Evolutionary conservation across 2,329 filamentous ascomycete species (phyloP), one percentile per base, ranked within the genome.

Genomic region (Graphilbum sp.): DNA sequence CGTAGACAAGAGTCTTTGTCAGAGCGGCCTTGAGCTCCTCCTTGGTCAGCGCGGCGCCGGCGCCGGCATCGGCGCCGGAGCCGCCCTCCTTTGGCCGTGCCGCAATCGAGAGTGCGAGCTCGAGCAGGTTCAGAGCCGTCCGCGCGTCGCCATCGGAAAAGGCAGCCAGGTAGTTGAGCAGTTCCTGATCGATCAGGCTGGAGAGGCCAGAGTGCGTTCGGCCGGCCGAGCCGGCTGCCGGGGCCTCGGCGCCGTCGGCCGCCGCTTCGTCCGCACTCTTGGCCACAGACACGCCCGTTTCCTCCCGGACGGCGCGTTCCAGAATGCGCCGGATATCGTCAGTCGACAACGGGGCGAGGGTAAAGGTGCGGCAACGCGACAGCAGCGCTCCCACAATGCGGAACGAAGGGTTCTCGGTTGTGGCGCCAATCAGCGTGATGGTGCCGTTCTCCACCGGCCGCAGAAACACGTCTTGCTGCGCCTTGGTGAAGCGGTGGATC

Each of bases 381-480:
- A 96, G 66, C 39, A 98, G 65, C 2, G 90, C 88, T 46, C 75
- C 79, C 48, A 90, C 82, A 32, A 98, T 75, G 51, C 92, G 88
- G 64, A 96, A 96, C 4, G 80, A 88, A 0, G 90, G 90, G 47
- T 98, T 98, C 57, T 98, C 90, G 0, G 90, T 98, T 4, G 90
- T 98, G 7, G 90, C 90, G 11, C 87, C 90, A 43, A 96, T 90
- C 23, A 98, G 65, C 0, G 84, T 95, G 46, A 98, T 79, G 21
- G 82, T 81, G 6, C 90, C 90, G 1, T 77, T 77, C 58, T 98
- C 90, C 18, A 96, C 88, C 0, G 88, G 88, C 15, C 80, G 84
- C 2, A 98, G 64, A 49, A 96, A 96, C 1, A 95, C 81, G 57
- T 96, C 90, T 53, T 98, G 90, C 55, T 96, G 90, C 0, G 77